phyloP scores from a whole-genome alignment of 352 stramenopile genomes.

The Globisporangium irregulare region DNA sequence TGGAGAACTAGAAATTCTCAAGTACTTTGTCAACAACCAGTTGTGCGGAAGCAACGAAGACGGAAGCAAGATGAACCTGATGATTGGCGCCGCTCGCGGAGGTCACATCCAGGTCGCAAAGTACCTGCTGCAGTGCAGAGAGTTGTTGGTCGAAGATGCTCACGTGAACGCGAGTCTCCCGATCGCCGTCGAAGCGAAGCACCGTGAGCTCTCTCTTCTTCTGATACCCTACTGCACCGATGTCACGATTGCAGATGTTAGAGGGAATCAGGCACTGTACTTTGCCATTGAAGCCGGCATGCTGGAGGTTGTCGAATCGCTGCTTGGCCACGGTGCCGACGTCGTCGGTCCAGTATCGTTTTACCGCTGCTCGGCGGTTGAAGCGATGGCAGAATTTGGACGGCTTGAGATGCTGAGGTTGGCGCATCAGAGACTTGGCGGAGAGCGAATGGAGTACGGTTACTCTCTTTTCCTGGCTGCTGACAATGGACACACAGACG shows the following conservation, averaged over 20 bases:
- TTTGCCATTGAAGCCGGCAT: neutral
- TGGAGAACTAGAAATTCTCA: neutral
- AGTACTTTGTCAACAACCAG: slow-evolving; percentile 1
- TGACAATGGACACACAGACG: neutral
- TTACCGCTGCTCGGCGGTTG: neutral
- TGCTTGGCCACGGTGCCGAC: neutral
- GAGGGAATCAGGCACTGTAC: neutral
- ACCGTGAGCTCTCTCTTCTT: neutral
- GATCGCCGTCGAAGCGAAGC: neutral
- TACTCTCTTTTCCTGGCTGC: neutral
- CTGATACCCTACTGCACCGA: neutral
- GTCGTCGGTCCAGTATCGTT: neutral
- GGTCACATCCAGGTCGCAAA: neutral
- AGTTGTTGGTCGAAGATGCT: neutral
- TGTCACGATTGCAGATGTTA: neutral
- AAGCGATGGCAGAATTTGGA: neutral
- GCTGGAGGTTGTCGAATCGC: neutral
- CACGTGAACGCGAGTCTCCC: neutral
- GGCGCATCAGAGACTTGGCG: neutral
- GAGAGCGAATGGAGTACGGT: neutral
- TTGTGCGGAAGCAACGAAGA: neutral
- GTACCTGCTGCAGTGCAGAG: neutral
- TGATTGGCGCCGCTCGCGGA: neutral
- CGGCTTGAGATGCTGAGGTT: neutral
- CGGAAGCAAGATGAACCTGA: neutral